Percentiles rank a stretch among this genome's conserved stretches.
Conservation (phyloP, 2,329 filamentous ascomycete genomes). For the Neofusicoccum umdonicola region DNA sequence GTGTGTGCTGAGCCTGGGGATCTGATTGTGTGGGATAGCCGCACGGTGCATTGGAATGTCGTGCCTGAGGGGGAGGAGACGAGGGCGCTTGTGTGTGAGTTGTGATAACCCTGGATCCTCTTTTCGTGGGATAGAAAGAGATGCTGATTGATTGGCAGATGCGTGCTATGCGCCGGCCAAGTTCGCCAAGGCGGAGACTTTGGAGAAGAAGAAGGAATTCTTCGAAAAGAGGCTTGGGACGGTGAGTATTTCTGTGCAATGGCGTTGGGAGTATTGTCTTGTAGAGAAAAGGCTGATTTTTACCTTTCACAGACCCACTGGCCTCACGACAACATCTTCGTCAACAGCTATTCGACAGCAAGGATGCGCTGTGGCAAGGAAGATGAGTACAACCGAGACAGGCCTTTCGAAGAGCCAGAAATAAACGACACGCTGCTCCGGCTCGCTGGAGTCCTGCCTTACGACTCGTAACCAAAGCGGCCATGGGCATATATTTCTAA, state of each 20-base stretch:
- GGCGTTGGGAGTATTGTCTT: no score
- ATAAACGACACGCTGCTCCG: background rate
- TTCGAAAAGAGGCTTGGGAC: conserved; percentile 14
- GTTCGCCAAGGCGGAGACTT: conserved; percentile 14
- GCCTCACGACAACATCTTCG: conserved; percentile 13
- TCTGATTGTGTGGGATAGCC: conserved; percentile 47
- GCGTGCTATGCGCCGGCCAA: conserved; percentile 7
- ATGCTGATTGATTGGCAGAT: background rate
- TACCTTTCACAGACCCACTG: conserved; percentile 2
- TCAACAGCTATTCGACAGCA: background rate
- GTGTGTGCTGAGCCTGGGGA: conserved; percentile 43
- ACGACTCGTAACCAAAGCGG: background rate
- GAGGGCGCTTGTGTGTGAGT: conserved; percentile 7
- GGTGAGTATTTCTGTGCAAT: background rate
- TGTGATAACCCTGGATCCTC: background rate
- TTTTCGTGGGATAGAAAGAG: background rate
- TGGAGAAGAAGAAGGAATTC: conserved; percentile 23
- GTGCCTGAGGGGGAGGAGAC: conserved; percentile 35
- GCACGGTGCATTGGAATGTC: conserved; percentile 45
- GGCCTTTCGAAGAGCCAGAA: conserved; percentile 9
- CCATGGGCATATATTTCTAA: no score
- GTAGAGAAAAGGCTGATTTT: background rate
- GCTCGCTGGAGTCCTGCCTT: conserved; percentile 2
- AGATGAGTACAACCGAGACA: background rate
- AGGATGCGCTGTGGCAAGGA: background rate